These are phyloP conservation scores for Mucor sp. DNA, from an alignment of 371 early-diverging fungal species.

Conservation along the genomic window DNA sequence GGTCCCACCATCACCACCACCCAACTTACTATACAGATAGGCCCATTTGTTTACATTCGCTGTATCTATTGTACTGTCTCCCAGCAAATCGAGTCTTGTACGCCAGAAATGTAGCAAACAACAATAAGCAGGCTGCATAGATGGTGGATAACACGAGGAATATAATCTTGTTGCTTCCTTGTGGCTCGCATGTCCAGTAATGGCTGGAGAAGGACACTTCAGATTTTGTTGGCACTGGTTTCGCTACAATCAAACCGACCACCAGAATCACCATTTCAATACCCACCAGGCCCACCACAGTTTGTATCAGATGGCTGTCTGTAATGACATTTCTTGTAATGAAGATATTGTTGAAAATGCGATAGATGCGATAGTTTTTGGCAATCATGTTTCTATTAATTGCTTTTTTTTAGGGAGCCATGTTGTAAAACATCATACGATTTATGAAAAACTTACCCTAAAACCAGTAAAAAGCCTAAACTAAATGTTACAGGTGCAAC, in stretches of 20 bases:
- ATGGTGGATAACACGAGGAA: slow-evolving; percentile 36
- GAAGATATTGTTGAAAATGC: slow-evolving; percentile 64
- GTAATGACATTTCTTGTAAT: slow-evolving; percentile 62
- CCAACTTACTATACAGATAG: slow-evolving; percentile 63
- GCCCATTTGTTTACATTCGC: slow-evolving; percentile 64
- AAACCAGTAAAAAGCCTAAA: slow-evolving; percentile 57
- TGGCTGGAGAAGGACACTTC: slow-evolving; percentile 42
- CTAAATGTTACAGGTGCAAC: slow-evolving; percentile 52
- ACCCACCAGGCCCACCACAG: slow-evolving; percentile 46
- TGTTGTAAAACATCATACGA: not conserved
- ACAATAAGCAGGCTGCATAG: slow-evolving; percentile 43
- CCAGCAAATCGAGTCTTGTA: slow-evolving; percentile 61
- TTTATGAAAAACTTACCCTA: slow-evolving; percentile 36
- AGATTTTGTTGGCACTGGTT: slow-evolving; percentile 39
- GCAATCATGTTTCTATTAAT: slow-evolving; percentile 59
- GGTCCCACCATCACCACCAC: no score
- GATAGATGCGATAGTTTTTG: slow-evolving; percentile 64
- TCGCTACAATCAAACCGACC: slow-evolving; percentile 40
- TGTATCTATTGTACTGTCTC: slow-evolving; percentile 54
- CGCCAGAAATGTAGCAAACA: slow-evolving; percentile 60
- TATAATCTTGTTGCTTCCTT: slow-evolving; percentile 22
- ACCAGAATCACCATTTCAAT: slow-evolving; percentile 54
- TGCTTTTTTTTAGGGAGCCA: not conserved
- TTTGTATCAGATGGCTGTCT: slow-evolving; percentile 53
- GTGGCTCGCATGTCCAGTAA: slow-evolving; percentile 50